Conservation (phyloP, 352 stramenopile genomes). For the Phytophthora constricta region DNA sequence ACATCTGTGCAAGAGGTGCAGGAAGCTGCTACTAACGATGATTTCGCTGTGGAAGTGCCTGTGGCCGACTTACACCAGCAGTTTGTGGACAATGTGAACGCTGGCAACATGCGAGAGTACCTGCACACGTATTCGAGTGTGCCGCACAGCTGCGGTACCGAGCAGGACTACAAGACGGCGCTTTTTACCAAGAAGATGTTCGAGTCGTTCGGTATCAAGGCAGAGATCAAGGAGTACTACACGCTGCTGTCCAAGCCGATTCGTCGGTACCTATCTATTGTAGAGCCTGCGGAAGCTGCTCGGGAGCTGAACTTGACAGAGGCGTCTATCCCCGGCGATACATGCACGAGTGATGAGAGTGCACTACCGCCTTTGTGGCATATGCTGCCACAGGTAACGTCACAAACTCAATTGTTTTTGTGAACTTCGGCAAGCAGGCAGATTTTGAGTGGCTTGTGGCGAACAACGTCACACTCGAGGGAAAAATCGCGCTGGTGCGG, state of each 20-base stretch:
- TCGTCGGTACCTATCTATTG: slow-evolving; percentile 48
- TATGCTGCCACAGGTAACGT: slow-evolving; percentile 85
- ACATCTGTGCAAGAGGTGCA: background rate
- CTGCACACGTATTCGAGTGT: slow-evolving; percentile 56
- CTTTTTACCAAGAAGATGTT: slow-evolving; percentile 69
- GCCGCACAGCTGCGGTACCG: slow-evolving; percentile 51
- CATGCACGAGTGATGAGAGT: slow-evolving; percentile 61
- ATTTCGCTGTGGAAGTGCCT: background rate
- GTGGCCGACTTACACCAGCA: slow-evolving; percentile 24
- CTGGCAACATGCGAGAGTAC: slow-evolving; percentile 45
- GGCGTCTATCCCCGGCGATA: slow-evolving; percentile 60
- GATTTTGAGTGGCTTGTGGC: slow-evolving; percentile 85
- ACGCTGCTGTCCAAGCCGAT: slow-evolving; percentile 76
- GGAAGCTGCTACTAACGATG: background rate
- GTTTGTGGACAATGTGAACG: slow-evolving; percentile 32
- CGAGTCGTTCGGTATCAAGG: slow-evolving; percentile 62
- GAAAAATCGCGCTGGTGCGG: slow-evolving; percentile 85
- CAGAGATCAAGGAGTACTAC: slow-evolving; percentile 71
- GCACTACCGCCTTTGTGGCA: slow-evolving; percentile 81
- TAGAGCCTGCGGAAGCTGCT: slow-evolving; percentile 39
- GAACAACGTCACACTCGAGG: slow-evolving; percentile 71
- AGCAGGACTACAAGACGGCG: slow-evolving; percentile 66
- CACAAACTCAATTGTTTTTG: slow-evolving; percentile 82
- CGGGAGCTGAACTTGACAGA: slow-evolving; percentile 67
- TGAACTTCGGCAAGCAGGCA: slow-evolving; percentile 82